Conservation (phyloP, 768 basidiomycete species). For the Mycena haematopus region DNA sequence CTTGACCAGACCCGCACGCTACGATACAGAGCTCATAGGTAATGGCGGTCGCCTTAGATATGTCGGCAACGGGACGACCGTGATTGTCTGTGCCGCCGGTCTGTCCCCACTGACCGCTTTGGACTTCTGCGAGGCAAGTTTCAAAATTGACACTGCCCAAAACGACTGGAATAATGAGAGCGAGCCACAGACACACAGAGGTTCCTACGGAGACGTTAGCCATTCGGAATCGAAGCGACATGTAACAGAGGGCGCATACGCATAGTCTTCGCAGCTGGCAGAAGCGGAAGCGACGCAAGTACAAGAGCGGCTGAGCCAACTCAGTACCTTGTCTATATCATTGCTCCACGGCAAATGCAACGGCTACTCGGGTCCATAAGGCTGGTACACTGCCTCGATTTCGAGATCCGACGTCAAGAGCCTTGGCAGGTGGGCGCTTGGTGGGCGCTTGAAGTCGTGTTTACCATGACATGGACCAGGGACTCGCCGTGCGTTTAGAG, state of each 20-base stretch:
- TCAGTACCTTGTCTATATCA: too few relatives aligned
- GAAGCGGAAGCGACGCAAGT: too few relatives aligned
- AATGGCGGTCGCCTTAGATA: slow-evolving; percentile 33
- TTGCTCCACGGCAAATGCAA: too few relatives aligned
- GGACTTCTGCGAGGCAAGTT: slow-evolving; percentile 17
- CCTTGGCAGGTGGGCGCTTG: too few relatives aligned
- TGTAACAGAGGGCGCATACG: background rate
- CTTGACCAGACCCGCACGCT: slow-evolving; percentile 31
- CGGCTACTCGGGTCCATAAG: too few relatives aligned
- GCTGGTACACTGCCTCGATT: too few relatives aligned
- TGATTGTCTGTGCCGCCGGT: slow-evolving; percentile 28
- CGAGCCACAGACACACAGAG: background rate
- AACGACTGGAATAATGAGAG: slow-evolving; percentile 5
- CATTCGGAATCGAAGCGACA: background rate
- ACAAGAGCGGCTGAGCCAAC: too few relatives aligned
- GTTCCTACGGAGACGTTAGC: background rate
- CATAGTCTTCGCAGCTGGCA: background rate
- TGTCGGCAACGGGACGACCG: slow-evolving; percentile 29
- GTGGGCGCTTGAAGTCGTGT: too few relatives aligned
- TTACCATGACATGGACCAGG: too few relatives aligned
- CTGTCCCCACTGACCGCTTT: slow-evolving; percentile 12
- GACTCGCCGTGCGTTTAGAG: too few relatives aligned
- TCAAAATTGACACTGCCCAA: slow-evolving; percentile 25
- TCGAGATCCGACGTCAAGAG: too few relatives aligned
- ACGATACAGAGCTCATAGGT: slow-evolving; percentile 34